A percentile compares a stretch with the other conserved stretches of the same genome.
These are phyloP conservation scores for Diutina siamensis DNA, from an alignment of 1,139 yeast species.

Conservation along the genomic window DNA sequence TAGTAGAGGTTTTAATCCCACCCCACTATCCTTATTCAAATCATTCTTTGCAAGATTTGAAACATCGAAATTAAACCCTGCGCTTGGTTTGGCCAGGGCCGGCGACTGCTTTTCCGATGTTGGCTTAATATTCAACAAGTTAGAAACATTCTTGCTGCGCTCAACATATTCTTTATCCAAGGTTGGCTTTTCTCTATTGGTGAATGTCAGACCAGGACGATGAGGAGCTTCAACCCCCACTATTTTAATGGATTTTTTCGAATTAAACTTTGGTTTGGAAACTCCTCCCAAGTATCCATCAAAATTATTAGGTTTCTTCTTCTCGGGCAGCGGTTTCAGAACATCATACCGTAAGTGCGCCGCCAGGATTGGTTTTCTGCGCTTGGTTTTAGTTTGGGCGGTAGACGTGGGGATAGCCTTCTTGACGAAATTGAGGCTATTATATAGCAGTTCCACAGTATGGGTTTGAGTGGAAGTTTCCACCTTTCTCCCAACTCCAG, in stretches of 20 bases:
- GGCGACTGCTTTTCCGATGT: not conserved
- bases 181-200: not conserved
- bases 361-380: not conserved
- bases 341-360: not conserved
- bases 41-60: not conserved
- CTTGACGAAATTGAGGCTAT: conserved; percentile 14
- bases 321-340: not conserved
- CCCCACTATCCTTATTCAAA: no score
- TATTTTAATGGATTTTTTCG: not conserved
- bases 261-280: not conserved
- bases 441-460: conserved; percentile 19
- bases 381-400: not conserved
- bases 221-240: not conserved
- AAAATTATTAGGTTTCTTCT: not conserved
- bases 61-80: not conserved
- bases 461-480: conserved; percentile 36
- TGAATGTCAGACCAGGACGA: not conserved
- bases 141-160: not conserved
- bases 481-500: conserved; percentile 14
- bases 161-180: conserved; percentile 2
- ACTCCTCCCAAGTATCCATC: conserved; percentile 4
- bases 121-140: not conserved
- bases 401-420: not conserved
- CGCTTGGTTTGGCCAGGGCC: not conserved
- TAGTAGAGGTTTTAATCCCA: not conserved